A percentile compares a stretch with the other conserved stretches of the same genome.
Conservation (phyloP, 1,284 basidiomycete genomes). For the Lentinula novae-zelandiae region DNA sequence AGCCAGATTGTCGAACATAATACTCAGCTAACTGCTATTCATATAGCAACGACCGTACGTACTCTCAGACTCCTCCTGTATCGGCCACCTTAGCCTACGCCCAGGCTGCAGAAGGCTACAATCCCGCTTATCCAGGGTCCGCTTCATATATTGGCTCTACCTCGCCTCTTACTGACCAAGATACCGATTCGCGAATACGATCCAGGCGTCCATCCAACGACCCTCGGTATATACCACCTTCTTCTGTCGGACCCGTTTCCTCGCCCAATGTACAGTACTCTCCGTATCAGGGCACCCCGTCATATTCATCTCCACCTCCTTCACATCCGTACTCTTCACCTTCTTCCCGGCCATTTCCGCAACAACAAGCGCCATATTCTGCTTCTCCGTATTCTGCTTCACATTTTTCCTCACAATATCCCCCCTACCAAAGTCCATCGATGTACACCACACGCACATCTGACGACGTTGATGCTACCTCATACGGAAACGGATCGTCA, state of each 20-base stretch:
- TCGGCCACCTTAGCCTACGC: constrained; percentile 2
- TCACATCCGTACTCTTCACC: constrained; percentile 3
- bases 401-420: background rate
- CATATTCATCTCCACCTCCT: constrained; percentile 4
- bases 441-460: background rate
- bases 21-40: background rate
- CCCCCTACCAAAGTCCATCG: background rate
- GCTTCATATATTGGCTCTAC: background rate
- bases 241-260: background rate
- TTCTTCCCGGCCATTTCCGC: constrained; percentile 1
- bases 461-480: background rate
- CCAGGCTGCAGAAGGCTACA: constrained; percentile 3
- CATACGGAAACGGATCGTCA: background rate
- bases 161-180: background rate
- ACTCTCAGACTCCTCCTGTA: background rate
- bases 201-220: constrained; percentile 1
- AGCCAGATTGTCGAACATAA: background rate
- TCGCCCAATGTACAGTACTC: background rate
- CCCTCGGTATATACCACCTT: background rate
- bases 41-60: background rate
- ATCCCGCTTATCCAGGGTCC: background rate
- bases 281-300: background rate
- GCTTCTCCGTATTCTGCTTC: background rate
- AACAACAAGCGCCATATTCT: background rate
- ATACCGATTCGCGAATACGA: background rate